Evolutionary conservation across 352 stramenopile genomes (phyloP).

Genomic region (Pythium aquatile): DNA sequence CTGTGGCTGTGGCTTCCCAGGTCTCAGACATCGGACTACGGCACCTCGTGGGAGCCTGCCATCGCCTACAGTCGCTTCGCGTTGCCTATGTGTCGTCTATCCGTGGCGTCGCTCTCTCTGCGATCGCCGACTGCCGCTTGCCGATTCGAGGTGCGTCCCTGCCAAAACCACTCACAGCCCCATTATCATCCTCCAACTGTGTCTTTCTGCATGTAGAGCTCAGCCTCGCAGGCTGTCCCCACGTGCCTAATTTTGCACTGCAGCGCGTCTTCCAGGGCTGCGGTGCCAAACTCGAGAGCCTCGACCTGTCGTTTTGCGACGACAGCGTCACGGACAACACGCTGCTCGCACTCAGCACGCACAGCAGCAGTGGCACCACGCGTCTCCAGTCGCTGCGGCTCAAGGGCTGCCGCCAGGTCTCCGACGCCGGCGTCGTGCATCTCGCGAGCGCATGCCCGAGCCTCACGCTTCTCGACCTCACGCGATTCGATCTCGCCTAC

Average conservation of each 20-base stretch:
- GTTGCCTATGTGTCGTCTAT: constrained; percentile 54
- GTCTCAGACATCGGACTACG: constrained; percentile 58
- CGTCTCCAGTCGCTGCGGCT: constrained; percentile 67
- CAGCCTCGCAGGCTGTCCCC: constrained; percentile 68
- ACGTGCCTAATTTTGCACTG: constrained; percentile 77
- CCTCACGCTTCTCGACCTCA: constrained; percentile 77
- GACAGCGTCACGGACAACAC: constrained; percentile 77
- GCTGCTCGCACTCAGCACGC: constrained; percentile 65
- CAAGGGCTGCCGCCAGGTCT: constrained; percentile 83
- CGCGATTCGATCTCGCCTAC: constrained; percentile 87
- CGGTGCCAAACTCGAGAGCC: constrained; percentile 41
- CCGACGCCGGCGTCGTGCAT: constrained; percentile 84
- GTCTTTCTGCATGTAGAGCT: constrained; percentile 33
- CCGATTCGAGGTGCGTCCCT: constrained; percentile 44
- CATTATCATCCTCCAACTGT: neutral
- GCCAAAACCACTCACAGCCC: neutral
- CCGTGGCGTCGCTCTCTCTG: constrained; percentile 45
- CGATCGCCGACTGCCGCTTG: constrained; percentile 52
- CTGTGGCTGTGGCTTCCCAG: constrained; percentile 21
- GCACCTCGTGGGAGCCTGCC: constrained; percentile 51
- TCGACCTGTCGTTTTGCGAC: constrained; percentile 82
- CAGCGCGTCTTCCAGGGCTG: constrained; percentile 81
- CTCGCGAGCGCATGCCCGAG: constrained; percentile 55
- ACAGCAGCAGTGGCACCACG: constrained; percentile 30
- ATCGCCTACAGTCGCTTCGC: constrained; percentile 49